Conservation (phyloP, 2,329 filamentous ascomycete species). For the Colletotrichum liaoningense region DNA sequence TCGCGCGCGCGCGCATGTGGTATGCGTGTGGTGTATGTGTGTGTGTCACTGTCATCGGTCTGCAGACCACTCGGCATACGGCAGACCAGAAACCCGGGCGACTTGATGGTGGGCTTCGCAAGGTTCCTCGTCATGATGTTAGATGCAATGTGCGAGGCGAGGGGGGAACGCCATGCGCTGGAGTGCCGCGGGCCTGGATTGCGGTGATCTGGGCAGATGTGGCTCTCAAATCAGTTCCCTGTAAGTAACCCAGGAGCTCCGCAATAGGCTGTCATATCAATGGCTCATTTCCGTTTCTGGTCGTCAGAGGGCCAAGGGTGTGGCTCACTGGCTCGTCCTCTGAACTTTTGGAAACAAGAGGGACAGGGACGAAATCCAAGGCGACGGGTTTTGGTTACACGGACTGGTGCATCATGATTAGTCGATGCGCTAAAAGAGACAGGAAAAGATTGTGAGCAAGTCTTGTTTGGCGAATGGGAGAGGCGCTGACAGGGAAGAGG, state of each 20-base stretch:
- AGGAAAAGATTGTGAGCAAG: conserved; percentile 19
- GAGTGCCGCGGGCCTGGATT: neutral
- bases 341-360: conserved; percentile 10
- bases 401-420: conserved; percentile 13
- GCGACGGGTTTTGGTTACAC: conserved; percentile 20
- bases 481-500: conserved; percentile 1
- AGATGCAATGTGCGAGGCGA: neutral
- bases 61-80: conserved; percentile 13
- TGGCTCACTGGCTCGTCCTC: conserved; percentile 33
- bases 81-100: conserved; percentile 8
- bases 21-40: neutral
- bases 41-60: conserved; percentile 25
- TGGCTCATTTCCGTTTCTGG: conserved; percentile 24
- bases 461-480: conserved; percentile 18
- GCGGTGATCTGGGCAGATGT: conserved; percentile 5
- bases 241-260: neutral
- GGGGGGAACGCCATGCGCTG: conserved; percentile 6
- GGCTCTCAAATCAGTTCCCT: neutral
- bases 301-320: conserved; percentile 8
- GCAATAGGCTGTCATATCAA: conserved; percentile 15
- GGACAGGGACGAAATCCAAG: conserved; percentile 23
- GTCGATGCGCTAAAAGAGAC: conserved; percentile 22
- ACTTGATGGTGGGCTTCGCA: conserved; percentile 9
- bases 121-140: conserved; percentile 13
- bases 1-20: neutral